These are phyloP conservation scores for Terfezia boudieri DNA, from an alignment of 495 filamentous ascomycete species.

Conservation along the genomic window DNA sequence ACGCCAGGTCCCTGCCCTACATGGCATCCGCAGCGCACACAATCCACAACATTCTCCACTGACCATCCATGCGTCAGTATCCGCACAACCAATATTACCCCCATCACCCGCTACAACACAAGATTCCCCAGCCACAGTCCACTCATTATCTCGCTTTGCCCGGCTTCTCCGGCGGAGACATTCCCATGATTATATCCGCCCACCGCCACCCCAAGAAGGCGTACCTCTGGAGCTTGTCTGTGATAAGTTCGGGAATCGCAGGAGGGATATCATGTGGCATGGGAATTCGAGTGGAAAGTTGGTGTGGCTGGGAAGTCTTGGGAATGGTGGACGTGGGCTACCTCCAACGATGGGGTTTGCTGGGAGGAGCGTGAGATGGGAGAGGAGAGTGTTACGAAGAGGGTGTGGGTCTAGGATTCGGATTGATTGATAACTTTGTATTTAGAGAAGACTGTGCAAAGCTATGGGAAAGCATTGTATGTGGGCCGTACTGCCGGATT, in stretches of 20 bases:
- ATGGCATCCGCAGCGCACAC: neutral
- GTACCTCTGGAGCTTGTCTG: neutral
- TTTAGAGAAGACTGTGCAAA: too few relatives aligned
- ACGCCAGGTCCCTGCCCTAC: too few relatives aligned
- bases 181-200: neutral
- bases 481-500: too few relatives aligned
- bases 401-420: too few relatives aligned
- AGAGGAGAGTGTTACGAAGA: too few relatives aligned
- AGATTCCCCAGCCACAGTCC: neutral
- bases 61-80: neutral
- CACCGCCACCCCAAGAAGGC: neutral
- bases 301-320: too few relatives aligned
- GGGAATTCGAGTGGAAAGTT: too few relatives aligned
- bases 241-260: neutral
- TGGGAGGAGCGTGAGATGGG: too few relatives aligned
- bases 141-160: neutral
- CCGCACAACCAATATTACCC: neutral
- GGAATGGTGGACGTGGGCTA: too few relatives aligned
- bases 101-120: neutral
- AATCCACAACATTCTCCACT: neutral
- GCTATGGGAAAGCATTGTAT: too few relatives aligned
- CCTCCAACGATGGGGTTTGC: too few relatives aligned
- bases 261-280: neutral
- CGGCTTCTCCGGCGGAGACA: neutral
- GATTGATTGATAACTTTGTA: too few relatives aligned